Base-by-base conservation (phyloP, 495 filamentous ascomycete species). In the Aspergillus diversus region DNA sequence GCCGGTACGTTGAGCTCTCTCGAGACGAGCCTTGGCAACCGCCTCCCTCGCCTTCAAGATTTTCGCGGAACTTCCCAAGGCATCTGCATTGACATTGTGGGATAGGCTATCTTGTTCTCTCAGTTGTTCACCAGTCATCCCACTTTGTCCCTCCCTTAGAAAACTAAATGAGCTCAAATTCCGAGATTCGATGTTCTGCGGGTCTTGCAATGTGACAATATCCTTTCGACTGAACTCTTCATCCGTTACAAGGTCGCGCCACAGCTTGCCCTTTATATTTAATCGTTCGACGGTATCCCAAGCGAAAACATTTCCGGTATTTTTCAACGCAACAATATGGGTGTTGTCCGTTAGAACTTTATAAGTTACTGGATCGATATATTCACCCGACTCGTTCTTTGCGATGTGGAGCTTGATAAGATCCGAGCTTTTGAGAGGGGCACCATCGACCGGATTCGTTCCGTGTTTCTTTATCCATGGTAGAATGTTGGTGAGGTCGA, bases 261-360 rank as follows among this genome's bases (percentile, higher is more conserved):
- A 99, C 81, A 96, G 88, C 85, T 97, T 99, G 55, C 93, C 86
- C 80, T 98, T 99, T 75, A 98, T 89, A 77, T 99, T 99, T 73
- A 98, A 83, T 64, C 92, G 84, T 73, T 98, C 92, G 11, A 98
- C 84, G 3, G 95, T 99, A 71, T 98, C 95, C 86, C 89, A 97
- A 9, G 93, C 87, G 71, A 97, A 99, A 7, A 97, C 96, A 77
- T 98, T 98, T 37, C 92, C 92, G 42, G 92, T 91, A 67, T 91
- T 92, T 52, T 88, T 81, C 61, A 99, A 79, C 33, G 93, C 93
- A 49, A 98, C 91, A 49, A 99, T 90, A 72, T 99, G 95, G 8
- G 96, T 97, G 73, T 97, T 98, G 72, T 99, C 93, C 42, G 95
- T 99, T 66, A 99, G 89, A 11, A 95, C 89, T 77, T 99, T 99